Conservation (phyloP, 2,329 filamentous ascomycete species). For the Passalora sequoiae region DNA sequence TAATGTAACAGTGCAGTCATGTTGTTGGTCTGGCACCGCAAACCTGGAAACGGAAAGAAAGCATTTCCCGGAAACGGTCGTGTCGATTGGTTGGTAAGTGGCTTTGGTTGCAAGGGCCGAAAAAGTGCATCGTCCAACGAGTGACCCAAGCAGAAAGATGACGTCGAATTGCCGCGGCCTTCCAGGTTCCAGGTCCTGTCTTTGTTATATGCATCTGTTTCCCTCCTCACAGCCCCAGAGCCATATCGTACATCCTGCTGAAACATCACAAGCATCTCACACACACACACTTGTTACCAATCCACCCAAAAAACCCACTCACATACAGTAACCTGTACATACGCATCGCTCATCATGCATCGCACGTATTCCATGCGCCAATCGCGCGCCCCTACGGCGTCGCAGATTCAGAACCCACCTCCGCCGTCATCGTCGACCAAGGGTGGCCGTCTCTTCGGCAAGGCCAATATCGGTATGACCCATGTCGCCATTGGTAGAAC, state of each 20-base stretch:
- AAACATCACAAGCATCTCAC: not conserved
- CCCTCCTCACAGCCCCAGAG: not conserved
- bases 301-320: not conserved
- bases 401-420: constrained; percentile 83
- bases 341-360: constrained; percentile 62
- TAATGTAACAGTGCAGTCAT: not conserved
- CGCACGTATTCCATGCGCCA: constrained; percentile 99
- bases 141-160: not conserved
- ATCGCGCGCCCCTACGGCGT: constrained; percentile 90
- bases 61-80: too few relatives aligned
- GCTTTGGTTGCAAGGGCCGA: not conserved
- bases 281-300: not conserved
- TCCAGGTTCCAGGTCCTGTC: not conserved
- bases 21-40: too few relatives aligned
- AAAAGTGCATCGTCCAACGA: not conserved
- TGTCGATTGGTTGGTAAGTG: too few relatives aligned
- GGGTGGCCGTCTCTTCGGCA: constrained; percentile 81
- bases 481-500: not conserved
- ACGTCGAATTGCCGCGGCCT: not conserved
- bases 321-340: constrained; percentile 1
- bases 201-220: not conserved
- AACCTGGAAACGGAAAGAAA: too few relatives aligned
- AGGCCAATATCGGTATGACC: constrained; percentile 71
- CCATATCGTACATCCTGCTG: not conserved
- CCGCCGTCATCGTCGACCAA: constrained; percentile 90